These are phyloP conservation scores for Candida namnaoensis DNA, from an alignment of 805 yeast genomes.

Conservation along the genomic window DNA sequence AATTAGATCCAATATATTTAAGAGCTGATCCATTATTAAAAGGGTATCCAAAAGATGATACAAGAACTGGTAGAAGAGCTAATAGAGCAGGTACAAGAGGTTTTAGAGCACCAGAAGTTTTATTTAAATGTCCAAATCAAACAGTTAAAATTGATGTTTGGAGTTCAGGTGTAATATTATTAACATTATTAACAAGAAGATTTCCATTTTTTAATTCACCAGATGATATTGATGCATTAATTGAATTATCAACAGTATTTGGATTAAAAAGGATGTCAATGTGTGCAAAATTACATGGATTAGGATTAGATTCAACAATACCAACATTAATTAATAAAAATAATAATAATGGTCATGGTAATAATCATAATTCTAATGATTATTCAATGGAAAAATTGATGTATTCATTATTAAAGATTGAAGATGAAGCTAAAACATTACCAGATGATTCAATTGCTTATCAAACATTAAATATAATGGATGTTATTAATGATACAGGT, in stretches of 20 bases:
- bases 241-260: slow-evolving; percentile 75
- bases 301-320: slow-evolving; percentile 66
- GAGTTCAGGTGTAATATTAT: slow-evolving; percentile 73
- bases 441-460: slow-evolving; percentile 67
- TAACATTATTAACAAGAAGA: slow-evolving; percentile 68
- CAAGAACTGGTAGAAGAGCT: slow-evolving; percentile 83
- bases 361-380: slow-evolving; percentile 1
- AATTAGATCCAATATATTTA: slow-evolving; percentile 25
- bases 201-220: slow-evolving; percentile 93
- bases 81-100: slow-evolving; percentile 94
- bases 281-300: slow-evolving; percentile 81
- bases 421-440: slow-evolving; percentile 47
- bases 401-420: slow-evolving; percentile 28
- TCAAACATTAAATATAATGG: slow-evolving; percentile 49
- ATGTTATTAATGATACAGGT: slow-evolving; percentile 29
- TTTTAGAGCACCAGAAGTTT: slow-evolving; percentile 77
- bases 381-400: slow-evolving; percentile 1
- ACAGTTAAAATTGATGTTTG: slow-evolving; percentile 73
- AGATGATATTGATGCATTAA: slow-evolving; percentile 86
- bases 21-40: slow-evolving; percentile 25
- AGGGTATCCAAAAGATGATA: slow-evolving; percentile 84
- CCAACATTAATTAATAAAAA: slow-evolving; percentile 36
- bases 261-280: slow-evolving; percentile 67
- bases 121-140: slow-evolving; percentile 37
- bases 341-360: slow-evolving; percentile 23